Conservation (phyloP, 208 protist species). For the Leishmania arabica region DNA sequence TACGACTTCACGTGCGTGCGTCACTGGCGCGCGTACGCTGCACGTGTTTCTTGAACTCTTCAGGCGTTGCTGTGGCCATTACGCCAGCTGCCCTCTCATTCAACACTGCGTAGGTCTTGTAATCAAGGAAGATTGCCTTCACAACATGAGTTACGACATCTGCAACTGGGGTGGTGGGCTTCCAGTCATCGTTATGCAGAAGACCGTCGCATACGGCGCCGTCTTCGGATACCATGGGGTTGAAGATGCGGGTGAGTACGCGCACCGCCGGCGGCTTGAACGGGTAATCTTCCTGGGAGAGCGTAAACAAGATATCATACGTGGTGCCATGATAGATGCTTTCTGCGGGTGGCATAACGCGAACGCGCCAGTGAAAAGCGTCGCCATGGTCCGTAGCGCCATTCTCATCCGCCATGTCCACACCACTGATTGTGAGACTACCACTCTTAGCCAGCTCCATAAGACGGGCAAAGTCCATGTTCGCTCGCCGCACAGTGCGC, state of each 20-base stretch:
- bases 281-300: slow-evolving; percentile 56
- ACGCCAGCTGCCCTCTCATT: slow-evolving; percentile 45
- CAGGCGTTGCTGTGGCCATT: slow-evolving; percentile 10
- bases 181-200: slow-evolving; percentile 43
- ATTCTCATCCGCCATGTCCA: slow-evolving; percentile 16
- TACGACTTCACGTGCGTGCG: background rate
- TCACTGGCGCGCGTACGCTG: slow-evolving; percentile 12
- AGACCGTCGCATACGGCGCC: slow-evolving; percentile 59
- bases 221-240: slow-evolving; percentile 47
- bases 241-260: slow-evolving; percentile 62
- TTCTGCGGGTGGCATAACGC: slow-evolving; percentile 31
- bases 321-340: slow-evolving; percentile 52
- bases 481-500: slow-evolving; percentile 33
- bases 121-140: slow-evolving; percentile 49
- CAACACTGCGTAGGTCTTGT: slow-evolving; percentile 30
- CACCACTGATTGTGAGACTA: slow-evolving; percentile 8
- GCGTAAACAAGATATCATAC: slow-evolving; percentile 51
- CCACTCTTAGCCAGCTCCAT: slow-evolving; percentile 4
- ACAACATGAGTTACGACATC: slow-evolving; percentile 45
- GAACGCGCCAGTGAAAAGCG: slow-evolving; percentile 52
- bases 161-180: slow-evolving; percentile 35
- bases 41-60: slow-evolving; percentile 39
- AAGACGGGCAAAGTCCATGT: slow-evolving; percentile 44
- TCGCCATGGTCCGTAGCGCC: slow-evolving; percentile 17
- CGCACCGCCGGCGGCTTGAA: slow-evolving; percentile 52